A percentile compares a stretch with the other conserved stretches of the same genome.
These are phyloP conservation scores for Botrytis aclada DNA, from an alignment of 2,329 filamentous ascomycete genomes.

Conservation along the genomic window DNA sequence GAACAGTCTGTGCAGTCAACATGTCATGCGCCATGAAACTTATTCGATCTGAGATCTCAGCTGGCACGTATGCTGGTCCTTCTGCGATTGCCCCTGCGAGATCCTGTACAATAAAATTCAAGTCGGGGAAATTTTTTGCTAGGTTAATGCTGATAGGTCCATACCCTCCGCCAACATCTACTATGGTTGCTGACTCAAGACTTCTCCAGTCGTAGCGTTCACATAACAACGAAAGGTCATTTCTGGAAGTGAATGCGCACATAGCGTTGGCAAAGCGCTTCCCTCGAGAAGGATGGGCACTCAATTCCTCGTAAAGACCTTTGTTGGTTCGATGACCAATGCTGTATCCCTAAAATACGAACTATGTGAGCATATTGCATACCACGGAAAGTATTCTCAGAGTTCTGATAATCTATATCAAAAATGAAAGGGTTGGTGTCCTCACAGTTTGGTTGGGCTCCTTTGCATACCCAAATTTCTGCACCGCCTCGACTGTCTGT, in stretches of 20 bases:
- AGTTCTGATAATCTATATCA: neutral
- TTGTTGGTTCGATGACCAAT: constrained; percentile 9
- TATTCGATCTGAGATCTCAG: neutral
- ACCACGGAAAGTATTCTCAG: neutral
- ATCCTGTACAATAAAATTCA: constrained; percentile 58
- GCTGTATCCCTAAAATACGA: neutral
- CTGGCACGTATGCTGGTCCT: neutral
- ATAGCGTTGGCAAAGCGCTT: constrained; percentile 55
- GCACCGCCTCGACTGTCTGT: neutral
- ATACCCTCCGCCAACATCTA: constrained; percentile 59
- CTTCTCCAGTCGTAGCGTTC: constrained; percentile 52
- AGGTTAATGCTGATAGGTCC: constrained; percentile 57
- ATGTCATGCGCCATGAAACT: constrained; percentile 16
- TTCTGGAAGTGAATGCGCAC: constrained; percentile 52
- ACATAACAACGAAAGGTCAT: constrained; percentile 51
- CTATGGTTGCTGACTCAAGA: constrained; percentile 50
- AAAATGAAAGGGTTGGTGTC: neutral
- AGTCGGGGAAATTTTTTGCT: constrained; percentile 48
- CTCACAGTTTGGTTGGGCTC: constrained; percentile 10
- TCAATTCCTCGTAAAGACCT: constrained; percentile 8
- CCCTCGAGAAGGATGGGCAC: constrained; percentile 37
- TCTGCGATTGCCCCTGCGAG: constrained; percentile 43
- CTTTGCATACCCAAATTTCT: constrained; percentile 4
- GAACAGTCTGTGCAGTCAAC: neutral
- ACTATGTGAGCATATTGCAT: neutral